phyloP scores from a whole-genome alignment of 371 early-diverging fungal species.

The Rhizopus sp. region DNA sequence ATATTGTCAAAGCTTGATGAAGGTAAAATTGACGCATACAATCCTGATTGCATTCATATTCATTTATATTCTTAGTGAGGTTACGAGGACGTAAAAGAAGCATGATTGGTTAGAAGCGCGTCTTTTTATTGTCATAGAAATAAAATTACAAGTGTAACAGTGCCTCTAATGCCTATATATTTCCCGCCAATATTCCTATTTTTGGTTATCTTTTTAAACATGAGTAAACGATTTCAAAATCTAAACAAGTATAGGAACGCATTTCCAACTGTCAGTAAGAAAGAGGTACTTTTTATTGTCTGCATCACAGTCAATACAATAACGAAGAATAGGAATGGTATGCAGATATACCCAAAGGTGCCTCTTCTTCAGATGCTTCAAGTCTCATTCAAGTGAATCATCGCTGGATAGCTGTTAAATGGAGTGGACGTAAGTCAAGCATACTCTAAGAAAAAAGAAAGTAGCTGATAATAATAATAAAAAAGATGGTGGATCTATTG shows the following conservation, averaged over 20 bases:
- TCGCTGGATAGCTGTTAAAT: constrained; percentile 52
- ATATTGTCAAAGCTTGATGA: constrained; percentile 81
- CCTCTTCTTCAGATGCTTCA: constrained; percentile 43
- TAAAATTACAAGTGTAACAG: constrained; percentile 5
- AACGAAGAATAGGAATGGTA: constrained; percentile 51
- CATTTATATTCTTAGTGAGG: constrained; percentile 61
- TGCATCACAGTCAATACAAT: background rate
- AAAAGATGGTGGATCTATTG: constrained; percentile 46
- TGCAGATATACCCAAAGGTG: constrained; percentile 51
- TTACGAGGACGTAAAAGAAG: constrained; percentile 90
- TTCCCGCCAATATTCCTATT: background rate
- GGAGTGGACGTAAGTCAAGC: constrained; percentile 40
- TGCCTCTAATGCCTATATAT: background rate
- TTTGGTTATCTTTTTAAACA: constrained; percentile 8
- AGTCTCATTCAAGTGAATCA: constrained; percentile 54
- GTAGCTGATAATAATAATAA: constrained; percentile 1
- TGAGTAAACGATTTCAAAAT: constrained; percentile 53
- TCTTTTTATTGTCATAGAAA: constrained; percentile 37
- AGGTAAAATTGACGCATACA: constrained; percentile 54
- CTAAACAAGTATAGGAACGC: constrained; percentile 69
- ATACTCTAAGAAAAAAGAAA: background rate
- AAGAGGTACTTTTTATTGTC: constrained; percentile 42
- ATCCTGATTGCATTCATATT: background rate
- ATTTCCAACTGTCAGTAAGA: constrained; percentile 56
- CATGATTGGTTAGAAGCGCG: constrained; percentile 65